Evolutionary conservation across 495 filamentous ascomycete genomes (phyloP).

Genomic region (Penicillium alfredii): DNA sequence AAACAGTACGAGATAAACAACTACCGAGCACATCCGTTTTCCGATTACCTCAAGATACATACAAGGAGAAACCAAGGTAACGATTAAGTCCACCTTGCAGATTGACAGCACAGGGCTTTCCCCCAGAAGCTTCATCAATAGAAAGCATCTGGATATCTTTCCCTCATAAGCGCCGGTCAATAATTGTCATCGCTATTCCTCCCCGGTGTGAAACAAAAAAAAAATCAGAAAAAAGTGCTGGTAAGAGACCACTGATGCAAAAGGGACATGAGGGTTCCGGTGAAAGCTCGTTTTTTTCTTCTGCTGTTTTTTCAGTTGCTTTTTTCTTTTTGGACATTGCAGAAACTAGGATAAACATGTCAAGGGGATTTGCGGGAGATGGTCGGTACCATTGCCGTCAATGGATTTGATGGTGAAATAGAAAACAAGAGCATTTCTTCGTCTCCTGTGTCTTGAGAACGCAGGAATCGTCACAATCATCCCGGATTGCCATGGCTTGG

Average conservation of each 20-base stretch:
- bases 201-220: constrained; percentile 31
- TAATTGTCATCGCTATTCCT: constrained; percentile 44
- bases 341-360: constrained; percentile 47
- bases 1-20: no score
- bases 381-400: constrained; percentile 16
- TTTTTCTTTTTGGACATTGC: constrained; percentile 32
- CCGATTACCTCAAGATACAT: constrained; percentile 39
- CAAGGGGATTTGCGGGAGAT: constrained; percentile 34
- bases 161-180: constrained; percentile 87
- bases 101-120: constrained; percentile 89
- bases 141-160: constrained; percentile 74
- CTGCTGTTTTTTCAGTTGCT: constrained; percentile 36
- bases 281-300: constrained; percentile 36
- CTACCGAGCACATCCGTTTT: constrained; percentile 36
- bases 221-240: constrained; percentile 25
- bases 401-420: constrained; percentile 22
- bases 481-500: constrained; percentile 24
- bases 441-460: constrained; percentile 7
- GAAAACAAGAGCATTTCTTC: constrained; percentile 24
- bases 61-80: constrained; percentile 51
- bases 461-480: constrained; percentile 18
- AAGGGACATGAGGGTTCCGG: constrained; percentile 26
- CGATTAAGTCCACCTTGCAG: constrained; percentile 58
- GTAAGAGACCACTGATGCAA: constrained; percentile 25
- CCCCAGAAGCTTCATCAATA: constrained; percentile 51